Percentiles rank a stretch among this genome's conserved stretches.
Evolutionary conservation across 2,329 filamentous ascomycete genomes (phyloP).

Genomic region (Nothomitra cinnamomea): DNA sequence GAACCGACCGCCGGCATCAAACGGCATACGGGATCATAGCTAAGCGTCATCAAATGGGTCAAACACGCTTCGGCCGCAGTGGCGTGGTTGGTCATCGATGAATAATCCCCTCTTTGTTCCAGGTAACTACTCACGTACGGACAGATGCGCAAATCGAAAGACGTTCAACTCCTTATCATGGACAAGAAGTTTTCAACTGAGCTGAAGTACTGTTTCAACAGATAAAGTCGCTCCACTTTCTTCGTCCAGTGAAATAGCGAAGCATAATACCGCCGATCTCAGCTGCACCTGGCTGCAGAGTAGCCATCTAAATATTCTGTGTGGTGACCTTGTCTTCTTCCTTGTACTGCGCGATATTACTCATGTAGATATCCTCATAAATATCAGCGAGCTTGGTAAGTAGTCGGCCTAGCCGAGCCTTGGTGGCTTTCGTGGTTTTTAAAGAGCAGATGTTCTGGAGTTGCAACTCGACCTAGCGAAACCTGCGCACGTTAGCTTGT

Average conservation of each 20-base stretch:
- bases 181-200: slow-evolving; percentile 18
- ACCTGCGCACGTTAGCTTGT: background rate
- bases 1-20: background rate
- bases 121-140: slow-evolving; percentile 18
- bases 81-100: background rate
- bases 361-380: background rate
- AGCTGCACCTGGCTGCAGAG: background rate
- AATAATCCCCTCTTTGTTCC: slow-evolving; percentile 9
- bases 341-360: background rate
- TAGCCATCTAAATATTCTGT: background rate
- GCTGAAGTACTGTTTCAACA: slow-evolving; percentile 9
- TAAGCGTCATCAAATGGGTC: background rate
- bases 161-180: slow-evolving; percentile 13
- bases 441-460: background rate
- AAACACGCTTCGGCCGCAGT: background rate
- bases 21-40: background rate
- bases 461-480: background rate
- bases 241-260: background rate
- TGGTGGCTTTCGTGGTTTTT: background rate
- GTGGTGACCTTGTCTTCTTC: background rate
- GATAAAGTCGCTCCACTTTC: background rate
- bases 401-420: background rate
- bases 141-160: slow-evolving; percentile 20
- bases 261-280: background rate
- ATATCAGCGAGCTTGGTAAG: background rate